Base-by-base conservation (phyloP, 2,329 filamentous ascomycete genomes). In the Hypoxylon sp. region DNA sequence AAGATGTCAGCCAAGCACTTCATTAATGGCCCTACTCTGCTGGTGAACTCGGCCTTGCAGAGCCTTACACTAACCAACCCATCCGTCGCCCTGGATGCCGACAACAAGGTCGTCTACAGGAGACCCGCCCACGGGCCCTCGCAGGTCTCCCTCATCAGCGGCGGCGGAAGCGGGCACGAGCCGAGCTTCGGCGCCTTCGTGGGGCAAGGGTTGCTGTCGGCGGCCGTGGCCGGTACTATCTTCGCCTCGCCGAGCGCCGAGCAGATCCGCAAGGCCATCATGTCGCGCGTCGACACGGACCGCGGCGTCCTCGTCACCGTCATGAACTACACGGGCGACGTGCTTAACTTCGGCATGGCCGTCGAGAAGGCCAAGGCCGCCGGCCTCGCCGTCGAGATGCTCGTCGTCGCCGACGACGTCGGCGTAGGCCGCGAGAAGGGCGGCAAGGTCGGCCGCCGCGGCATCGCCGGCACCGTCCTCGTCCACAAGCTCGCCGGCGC, bases 251-350 rank as follows among this genome's bases (percentile, higher is more conserved):
- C 91, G 0, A 88, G 84, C 4, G 88, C 91, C 0, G 88, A 95
- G 75, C 93, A 97, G 77, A 87, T 97, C 51, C 85, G 91, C 52
- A 81, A 84, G 64, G 91, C 88, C 57, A 88, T 96, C 49, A 84
- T 88, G 70, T 83, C 86, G 37, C 82, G 90, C 17, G 89, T 96
- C 2, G 86, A 90, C 59, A 82, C 83, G 3, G 81, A 83, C 40
- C 83, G 85, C 60, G 94, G 93, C 20, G 89, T 97, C 1, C 74
- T 97, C 35, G 89, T 97, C n/a, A 88, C 93, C 4, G 90, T 96
- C 24, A 97, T 96, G 91, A 97, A 97, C 74, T 96, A 96, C 75
- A 96, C 92, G 1, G 90, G 90, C 31, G 90, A 93, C 73, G 85
- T 97, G 50, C 82, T 97, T 66, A 96, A 97, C 77, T 97, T 97